phyloP scores from a whole-genome alignment of 495 filamentous ascomycete species.

The Penicillium cinerascens region DNA sequence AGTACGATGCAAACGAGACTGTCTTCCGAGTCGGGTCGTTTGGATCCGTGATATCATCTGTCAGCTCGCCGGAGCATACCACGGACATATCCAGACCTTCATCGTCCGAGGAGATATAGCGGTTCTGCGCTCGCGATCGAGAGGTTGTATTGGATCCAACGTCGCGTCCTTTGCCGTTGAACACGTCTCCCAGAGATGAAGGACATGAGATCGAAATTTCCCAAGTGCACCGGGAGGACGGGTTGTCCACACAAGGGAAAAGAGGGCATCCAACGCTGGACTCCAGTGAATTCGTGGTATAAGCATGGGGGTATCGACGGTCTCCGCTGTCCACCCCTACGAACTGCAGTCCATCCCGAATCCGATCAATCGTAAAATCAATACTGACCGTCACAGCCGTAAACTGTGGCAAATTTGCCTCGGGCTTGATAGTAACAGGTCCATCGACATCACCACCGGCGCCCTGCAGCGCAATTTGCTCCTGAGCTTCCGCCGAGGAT shows the following conservation, averaged over 20 bases:
- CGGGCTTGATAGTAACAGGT: slow-evolving; percentile 28
- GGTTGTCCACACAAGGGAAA: slow-evolving; percentile 89
- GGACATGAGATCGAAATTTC: slow-evolving; percentile 82
- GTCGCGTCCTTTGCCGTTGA: slow-evolving; percentile 43
- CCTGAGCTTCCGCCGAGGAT: slow-evolving; percentile 50
- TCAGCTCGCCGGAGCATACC: slow-evolving; percentile 82
- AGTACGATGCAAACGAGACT: slow-evolving; percentile 70
- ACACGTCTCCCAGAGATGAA: slow-evolving; percentile 80
- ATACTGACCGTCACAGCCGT: slow-evolving; percentile 59
- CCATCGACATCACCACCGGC: slow-evolving; percentile 38
- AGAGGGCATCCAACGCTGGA: slow-evolving; percentile 78
- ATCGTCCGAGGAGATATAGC: slow-evolving; percentile 64
- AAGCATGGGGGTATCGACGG: slow-evolving; percentile 81
- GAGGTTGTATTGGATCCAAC: slow-evolving; percentile 6
- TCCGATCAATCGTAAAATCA: slow-evolving; percentile 67
- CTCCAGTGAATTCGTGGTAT: slow-evolving; percentile 73
- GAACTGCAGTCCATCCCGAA: slow-evolving; percentile 86
- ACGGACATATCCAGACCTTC: slow-evolving; percentile 82
- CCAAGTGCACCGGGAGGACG: slow-evolving; percentile 75
- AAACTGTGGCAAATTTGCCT: slow-evolving; percentile 47
- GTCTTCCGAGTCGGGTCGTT: slow-evolving; percentile 74
- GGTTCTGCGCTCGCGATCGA: slow-evolving; percentile 20
- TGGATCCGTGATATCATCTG: slow-evolving; percentile 74
- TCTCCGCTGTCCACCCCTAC: slow-evolving; percentile 78
- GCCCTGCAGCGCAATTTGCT: slow-evolving; percentile 42